These are phyloP conservation scores for Phoma sp. DNA, from an alignment of 2,329 filamentous ascomycete genomes.

Conservation along the genomic window DNA sequence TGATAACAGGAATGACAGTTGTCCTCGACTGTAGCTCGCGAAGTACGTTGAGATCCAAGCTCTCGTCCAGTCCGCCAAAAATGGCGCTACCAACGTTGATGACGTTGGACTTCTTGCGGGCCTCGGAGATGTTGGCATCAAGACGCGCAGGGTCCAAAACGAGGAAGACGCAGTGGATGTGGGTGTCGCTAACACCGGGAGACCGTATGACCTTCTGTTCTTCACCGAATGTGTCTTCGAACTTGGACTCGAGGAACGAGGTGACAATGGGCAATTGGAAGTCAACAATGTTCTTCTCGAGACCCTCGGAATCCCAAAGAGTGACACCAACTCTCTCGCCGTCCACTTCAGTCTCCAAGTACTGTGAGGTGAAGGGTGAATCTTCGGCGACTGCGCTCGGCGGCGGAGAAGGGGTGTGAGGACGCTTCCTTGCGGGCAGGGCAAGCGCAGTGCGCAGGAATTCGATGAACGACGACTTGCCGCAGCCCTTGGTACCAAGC, in stretches of 20 bases:
- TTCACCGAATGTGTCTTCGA: slow-evolving; percentile 95
- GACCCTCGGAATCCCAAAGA: slow-evolving; percentile 92
- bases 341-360: slow-evolving; percentile 93
- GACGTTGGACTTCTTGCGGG: slow-evolving; percentile 63
- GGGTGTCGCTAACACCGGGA: slow-evolving; percentile 90
- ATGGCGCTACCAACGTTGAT: slow-evolving; percentile 54
- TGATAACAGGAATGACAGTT: slow-evolving; percentile 91
- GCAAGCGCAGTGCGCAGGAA: slow-evolving; percentile 89
- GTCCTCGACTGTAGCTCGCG: slow-evolving; percentile 90
- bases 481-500: slow-evolving; percentile 82
- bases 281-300: slow-evolving; percentile 95
- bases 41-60: slow-evolving; percentile 88
- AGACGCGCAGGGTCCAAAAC: slow-evolving; percentile 86
- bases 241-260: slow-evolving; percentile 94
- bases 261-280: slow-evolving; percentile 91
- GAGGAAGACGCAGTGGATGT: slow-evolving; percentile 95
- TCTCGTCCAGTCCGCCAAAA: slow-evolving; percentile 78
- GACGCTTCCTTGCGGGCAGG: slow-evolving; percentile 78
- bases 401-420: slow-evolving; percentile 49
- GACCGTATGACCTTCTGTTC: slow-evolving; percentile 97
- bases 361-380: slow-evolving; percentile 78
- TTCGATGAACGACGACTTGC: slow-evolving; percentile 96
- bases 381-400: slow-evolving; percentile 54
- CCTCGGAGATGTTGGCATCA: slow-evolving; percentile 75
- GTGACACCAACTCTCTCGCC: slow-evolving; percentile 90